phyloP scores from a whole-genome alignment of 176 grass and related monocot species.

The Phoenix roebelenii region DNA sequence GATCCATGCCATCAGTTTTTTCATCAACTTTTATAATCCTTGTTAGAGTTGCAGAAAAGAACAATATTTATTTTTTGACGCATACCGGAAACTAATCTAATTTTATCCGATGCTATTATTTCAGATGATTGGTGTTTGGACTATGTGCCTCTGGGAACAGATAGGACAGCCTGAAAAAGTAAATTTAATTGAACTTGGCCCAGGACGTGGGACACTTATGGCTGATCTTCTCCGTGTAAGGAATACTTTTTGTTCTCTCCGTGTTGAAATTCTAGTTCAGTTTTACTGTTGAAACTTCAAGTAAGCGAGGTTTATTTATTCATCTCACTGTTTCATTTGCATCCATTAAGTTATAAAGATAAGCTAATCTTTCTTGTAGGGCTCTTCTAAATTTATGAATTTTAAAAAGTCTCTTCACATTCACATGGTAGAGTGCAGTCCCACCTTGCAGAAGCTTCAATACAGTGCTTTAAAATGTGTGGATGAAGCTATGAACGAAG shows the following conservation, averaged over 20 bases:
- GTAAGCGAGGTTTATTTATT: too few species aligned
- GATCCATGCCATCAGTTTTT: too few species aligned
- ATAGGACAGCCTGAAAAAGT: constrained; percentile 69
- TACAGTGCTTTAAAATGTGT: constrained; percentile 68
- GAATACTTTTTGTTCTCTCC: not conserved
- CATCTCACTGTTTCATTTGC: too few species aligned
- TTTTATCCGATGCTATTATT: not conserved
- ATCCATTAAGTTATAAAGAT: too few species aligned
- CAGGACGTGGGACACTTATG: constrained; percentile 77
- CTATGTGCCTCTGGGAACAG: constrained; percentile 80
- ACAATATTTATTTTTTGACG: too few species aligned
- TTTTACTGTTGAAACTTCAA: too few species aligned
- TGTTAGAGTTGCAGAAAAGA: too few species aligned
- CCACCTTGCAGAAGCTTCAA: constrained; percentile 63
- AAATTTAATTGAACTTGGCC: constrained; percentile 91
- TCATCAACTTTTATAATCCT: too few species aligned
- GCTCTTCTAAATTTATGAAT: constrained; percentile 60
- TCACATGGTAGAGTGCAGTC: constrained; percentile 91
- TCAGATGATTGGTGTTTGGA: constrained; percentile 88
- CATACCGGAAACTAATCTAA: too few species aligned
- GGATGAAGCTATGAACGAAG: constrained; percentile 29
- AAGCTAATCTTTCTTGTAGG: constrained; percentile 31
- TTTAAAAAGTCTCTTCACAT: constrained; percentile 74
- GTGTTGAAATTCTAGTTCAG: not conserved
- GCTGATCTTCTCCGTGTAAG: constrained; percentile 76